Percentiles rank a stretch among this genome's conserved stretches.
These are phyloP conservation scores for Dendrobium nobile DNA, from an alignment of 106 monocot genomes.

Conservation along the genomic window DNA sequence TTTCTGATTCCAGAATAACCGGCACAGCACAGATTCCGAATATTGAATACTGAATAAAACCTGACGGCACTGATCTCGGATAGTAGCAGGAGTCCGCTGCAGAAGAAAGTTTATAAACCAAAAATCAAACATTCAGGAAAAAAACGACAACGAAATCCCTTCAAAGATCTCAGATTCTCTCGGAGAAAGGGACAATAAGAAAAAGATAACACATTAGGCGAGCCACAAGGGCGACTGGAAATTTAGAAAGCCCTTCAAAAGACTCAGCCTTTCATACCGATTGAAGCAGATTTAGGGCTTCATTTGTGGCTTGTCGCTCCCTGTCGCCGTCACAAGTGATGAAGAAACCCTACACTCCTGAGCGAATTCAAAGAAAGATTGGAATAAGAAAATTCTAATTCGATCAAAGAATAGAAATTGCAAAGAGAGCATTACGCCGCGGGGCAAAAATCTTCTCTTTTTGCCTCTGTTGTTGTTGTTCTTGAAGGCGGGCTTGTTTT, in stretches of 20 bases:
- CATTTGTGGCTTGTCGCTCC: conserved; percentile 77
- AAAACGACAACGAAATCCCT: background rate
- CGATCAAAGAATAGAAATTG: background rate
- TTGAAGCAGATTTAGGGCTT: conserved; percentile 75
- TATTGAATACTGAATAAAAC: too few relatives aligned
- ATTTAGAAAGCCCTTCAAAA: background rate
- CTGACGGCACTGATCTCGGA: too few relatives aligned
- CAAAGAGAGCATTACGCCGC: conserved; percentile 31
- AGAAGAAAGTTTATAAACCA: too few relatives aligned
- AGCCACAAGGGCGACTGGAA: background rate
- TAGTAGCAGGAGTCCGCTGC: too few relatives aligned
- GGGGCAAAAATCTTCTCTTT: conserved; percentile 86
- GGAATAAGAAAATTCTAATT: background rate
- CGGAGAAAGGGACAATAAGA: background rate
- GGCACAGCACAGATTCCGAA: too few relatives aligned
- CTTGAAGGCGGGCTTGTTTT: conserved; percentile 11
- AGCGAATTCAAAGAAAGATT: conserved; percentile 14
- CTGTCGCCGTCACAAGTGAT: conserved; percentile 91
- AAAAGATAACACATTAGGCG: background rate
- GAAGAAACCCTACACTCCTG: conserved; percentile 93
- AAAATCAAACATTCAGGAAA: background rate
- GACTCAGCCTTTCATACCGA: conserved; percentile 19
- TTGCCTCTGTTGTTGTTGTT: conserved; percentile 30
- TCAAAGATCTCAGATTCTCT: background rate
- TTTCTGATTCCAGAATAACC: too few relatives aligned